Base-by-base conservation (phyloP, 306 rosid species). In the Acacia acuminata region DNA sequence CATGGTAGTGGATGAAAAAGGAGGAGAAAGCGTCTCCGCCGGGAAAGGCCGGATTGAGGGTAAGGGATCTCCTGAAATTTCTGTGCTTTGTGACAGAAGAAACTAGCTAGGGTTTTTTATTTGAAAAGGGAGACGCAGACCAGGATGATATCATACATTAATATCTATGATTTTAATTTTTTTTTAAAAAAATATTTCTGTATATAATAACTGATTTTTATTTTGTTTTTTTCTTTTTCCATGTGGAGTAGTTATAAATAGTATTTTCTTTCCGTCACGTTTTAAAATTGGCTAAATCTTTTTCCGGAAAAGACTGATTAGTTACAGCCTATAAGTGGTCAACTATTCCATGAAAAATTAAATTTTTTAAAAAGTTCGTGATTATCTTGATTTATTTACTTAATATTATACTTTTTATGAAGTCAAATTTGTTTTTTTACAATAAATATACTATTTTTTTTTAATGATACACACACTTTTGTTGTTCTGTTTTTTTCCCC, bases 11-110 rank as follows among this genome's bases (percentile, higher is more conserved):
- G 11, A 1, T 10, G 58, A 17, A 22, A 58, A 87, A 85, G 91
- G 86, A 81, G 82, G 90, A 84, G 87, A 72, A 79, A 88, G 97
- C 98, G 97, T 89, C 85, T 87, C 95, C 95, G 90, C 77, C 79
- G 94, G 91, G 86, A 84, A 55, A 74, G 92, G 81, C 32, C 17
- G 76, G 47, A 71, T 72, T 53, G 78, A 79, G 82, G 47, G 53
- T 71, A 19, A 34, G 45, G 8, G 22, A 32, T 66, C 44, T 71
- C 77, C 80, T 50, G 40, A 63, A 56, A 66, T 89, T 75, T 85
- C 81, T 76, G 45, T 17, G 7, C 40, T n/a, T n/a, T 74, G 53
- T 17, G 32, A 48, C n/a, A 51, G 17, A 4, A 16, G 7, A 17
- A 51, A 14, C 7, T 17, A 17, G n/a, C 5, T 73, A 25, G 50